These are phyloP conservation scores for Pythium aristosporum DNA, from an alignment of 352 stramenopile genomes.

Conservation along the genomic window DNA sequence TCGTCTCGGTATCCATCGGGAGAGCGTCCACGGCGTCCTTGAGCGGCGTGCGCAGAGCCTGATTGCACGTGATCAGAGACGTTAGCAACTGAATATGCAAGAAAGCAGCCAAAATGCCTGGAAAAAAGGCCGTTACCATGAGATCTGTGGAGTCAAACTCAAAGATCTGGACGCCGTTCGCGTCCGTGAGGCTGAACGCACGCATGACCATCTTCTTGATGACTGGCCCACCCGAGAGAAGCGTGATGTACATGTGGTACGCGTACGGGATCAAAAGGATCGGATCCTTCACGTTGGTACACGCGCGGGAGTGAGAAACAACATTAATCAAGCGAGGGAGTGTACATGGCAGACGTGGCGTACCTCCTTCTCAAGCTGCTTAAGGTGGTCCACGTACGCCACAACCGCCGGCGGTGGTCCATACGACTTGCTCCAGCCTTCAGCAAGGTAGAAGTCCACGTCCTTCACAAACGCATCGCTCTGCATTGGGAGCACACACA, in stretches of 20 bases:
- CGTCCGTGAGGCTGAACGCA: slow-evolving; percentile 44
- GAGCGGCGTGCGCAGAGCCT: slow-evolving; percentile 39
- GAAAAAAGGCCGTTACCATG: slow-evolving; percentile 22
- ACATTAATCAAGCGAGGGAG: not conserved
- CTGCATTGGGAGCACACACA: slow-evolving; percentile 22
- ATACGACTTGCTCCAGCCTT: slow-evolving; percentile 60
- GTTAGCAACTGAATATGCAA: not conserved
- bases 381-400: slow-evolving; percentile 56
- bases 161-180: slow-evolving; percentile 52
- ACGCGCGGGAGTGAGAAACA: not conserved
- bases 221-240: slow-evolving; percentile 59
- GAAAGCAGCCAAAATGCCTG: not conserved
- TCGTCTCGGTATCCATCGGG: slow-evolving; percentile 40
- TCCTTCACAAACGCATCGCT: slow-evolving; percentile 60
- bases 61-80: too few species aligned
- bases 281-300: slow-evolving; percentile 30
- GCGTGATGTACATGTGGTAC: slow-evolving; percentile 78
- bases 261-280: slow-evolving; percentile 59
- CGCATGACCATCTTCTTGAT: slow-evolving; percentile 68
- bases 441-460: slow-evolving; percentile 54
- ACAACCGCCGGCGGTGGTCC: slow-evolving; percentile 45
- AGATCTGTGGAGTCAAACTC: slow-evolving; percentile 51
- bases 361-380: slow-evolving; percentile 56
- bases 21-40: slow-evolving; percentile 65
- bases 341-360: not conserved